Base-by-base conservation (phyloP, 306 rosid species). In the Lagenaria siceraria region DNA sequence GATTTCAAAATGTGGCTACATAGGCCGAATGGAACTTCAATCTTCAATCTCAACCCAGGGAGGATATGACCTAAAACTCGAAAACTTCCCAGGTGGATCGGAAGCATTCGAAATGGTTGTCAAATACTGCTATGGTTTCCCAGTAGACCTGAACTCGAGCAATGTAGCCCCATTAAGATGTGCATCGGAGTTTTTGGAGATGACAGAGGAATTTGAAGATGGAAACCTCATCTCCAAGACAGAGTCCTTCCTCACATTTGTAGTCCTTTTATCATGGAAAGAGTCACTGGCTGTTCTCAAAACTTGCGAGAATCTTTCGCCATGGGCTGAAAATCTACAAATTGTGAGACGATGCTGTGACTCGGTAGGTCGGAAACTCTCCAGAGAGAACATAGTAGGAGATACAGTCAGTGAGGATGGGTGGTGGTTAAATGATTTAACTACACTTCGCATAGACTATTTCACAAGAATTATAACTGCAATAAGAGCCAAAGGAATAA, bases 261-360 rank as follows among this genome's bases (percentile, higher is more conserved):
- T 92, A 2, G 90, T 95, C 81, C 96, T 95, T 51, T 87, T 91
- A 70, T 95, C 98, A 38, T 90, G 96, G 98, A 92, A 90, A 80
- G 99, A 95, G 78, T 88, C 97, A 9, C 76, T 92, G 72, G 79
- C 87, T 59, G 96, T 95, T 63, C 89, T 92, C 42, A 90, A 85
- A 78, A 86, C 96, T 66, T 92, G 98, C 68, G 90, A 90, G 87
- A 78, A 81, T 54, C 87, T 95, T 19, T 89, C 92, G 49, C 98
- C 99, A 22, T 95, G 99, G 99, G 92, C 89, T 63, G 99, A 92
- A 70, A 95, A 92, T 83, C 89, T 92, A 75, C 99, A 95, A 85
- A 85, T 92, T 82, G 96, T 90, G 55, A 87, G 99, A 84, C 85
- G 97, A 81, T 95, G 99, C 77, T 89, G 97, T n/a, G 96, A 95